Conservation (phyloP, 805 yeast genomes). For the Candida ficus region DNA sequence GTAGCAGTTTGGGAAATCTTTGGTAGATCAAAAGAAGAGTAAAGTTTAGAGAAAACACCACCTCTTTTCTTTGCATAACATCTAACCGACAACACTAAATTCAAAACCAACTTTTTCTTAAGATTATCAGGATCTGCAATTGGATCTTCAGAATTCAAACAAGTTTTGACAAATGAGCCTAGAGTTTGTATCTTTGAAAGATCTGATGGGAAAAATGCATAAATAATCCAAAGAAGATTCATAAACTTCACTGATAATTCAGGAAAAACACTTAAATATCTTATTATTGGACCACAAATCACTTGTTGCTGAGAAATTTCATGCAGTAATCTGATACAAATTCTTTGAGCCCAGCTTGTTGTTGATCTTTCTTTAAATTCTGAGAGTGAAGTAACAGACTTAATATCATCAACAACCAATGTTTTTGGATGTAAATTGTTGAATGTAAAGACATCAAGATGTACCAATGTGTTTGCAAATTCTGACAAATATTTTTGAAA, state of each 20-base stretch:
- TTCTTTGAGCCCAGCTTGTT: constrained; percentile 13
- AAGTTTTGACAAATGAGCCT: constrained; percentile 1
- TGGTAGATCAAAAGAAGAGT: constrained; percentile 17
- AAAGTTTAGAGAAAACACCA: constrained; percentile 16
- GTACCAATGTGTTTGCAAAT: constrained; percentile 3
- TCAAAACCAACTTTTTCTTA: constrained; percentile 14
- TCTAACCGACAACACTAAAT: constrained; percentile 23
- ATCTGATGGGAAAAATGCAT: constrained; percentile 13
- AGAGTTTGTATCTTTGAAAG: constrained; percentile 1
- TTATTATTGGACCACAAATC: constrained; percentile 6
- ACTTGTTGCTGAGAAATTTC: not conserved
- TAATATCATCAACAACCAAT: not conserved
- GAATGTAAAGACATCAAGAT: constrained; percentile 17
- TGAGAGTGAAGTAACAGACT: not conserved
- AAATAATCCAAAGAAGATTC: constrained; percentile 26
- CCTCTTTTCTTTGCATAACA: constrained; percentile 9
- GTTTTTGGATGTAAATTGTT: constrained; percentile 6
- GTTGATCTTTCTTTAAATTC: not conserved
- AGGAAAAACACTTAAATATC: constrained; percentile 12
- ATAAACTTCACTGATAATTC: constrained; percentile 25
- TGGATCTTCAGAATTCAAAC: not conserved
- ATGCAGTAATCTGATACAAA: constrained; percentile 9
- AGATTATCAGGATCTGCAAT: not conserved
- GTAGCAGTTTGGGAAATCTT: constrained; percentile 20
- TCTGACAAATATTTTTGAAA: constrained; percentile 14